phyloP scores from a whole-genome alignment of 306 rosid genomes.

The Rosa chinensis region DNA sequence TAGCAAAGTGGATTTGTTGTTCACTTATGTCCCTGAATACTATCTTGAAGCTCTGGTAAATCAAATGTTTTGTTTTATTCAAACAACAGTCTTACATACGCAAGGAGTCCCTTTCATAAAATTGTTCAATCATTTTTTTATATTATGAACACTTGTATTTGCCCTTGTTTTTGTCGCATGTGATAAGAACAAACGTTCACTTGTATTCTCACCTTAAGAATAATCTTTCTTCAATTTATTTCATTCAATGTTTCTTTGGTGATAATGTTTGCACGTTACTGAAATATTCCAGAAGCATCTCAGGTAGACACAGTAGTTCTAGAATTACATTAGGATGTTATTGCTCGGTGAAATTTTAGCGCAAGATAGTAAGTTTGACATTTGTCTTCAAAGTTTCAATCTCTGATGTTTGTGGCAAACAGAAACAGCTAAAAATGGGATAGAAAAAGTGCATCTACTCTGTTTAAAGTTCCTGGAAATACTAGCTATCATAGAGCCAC shows the following conservation, averaged over 20 bases:
- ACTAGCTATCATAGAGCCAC: background rate
- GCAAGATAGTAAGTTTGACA: background rate
- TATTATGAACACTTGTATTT: background rate
- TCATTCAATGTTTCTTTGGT: slow-evolving; percentile 9
- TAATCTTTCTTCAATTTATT: background rate
- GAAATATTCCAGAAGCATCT: background rate
- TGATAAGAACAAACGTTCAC: background rate
- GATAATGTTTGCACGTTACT: background rate
- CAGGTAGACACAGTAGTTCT: background rate
- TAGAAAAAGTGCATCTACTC: background rate
- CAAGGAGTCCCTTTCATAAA: background rate
- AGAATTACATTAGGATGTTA: slow-evolving; percentile 7
- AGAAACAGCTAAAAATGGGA: background rate
- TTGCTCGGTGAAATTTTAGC: background rate
- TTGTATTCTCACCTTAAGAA: background rate
- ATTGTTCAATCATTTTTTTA: background rate
- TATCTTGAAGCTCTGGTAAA: slow-evolving; percentile 90
- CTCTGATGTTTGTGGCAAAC: background rate
- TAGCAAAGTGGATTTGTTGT: slow-evolving; percentile 78
- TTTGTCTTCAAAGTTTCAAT: background rate
- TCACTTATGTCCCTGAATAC: slow-evolving; percentile 81
- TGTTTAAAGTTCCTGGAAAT: background rate
- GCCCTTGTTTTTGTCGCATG: background rate
- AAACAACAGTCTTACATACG: background rate
- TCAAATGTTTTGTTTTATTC: slow-evolving; percentile 13